phyloP scores from a whole-genome alignment of 2,329 filamentous ascomycete genomes.

The Fusarium setosum region DNA sequence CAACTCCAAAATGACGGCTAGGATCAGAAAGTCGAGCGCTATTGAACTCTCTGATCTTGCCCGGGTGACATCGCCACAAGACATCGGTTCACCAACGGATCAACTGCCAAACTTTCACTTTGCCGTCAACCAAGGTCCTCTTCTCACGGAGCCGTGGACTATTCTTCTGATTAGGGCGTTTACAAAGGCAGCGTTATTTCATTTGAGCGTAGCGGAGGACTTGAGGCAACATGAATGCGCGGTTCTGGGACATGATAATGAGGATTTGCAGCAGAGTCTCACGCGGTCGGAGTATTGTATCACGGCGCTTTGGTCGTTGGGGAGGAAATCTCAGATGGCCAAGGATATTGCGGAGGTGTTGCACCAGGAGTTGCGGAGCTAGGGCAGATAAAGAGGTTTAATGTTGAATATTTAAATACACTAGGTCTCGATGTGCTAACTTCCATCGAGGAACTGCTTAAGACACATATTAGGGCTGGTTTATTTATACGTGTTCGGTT shows the following conservation, averaged over 20 bases:
- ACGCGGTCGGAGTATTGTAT: constrained; percentile 59
- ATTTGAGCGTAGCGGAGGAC: constrained; percentile 48
- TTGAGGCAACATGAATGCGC: constrained; percentile 31
- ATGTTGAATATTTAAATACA: no score
- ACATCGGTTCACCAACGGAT: constrained; percentile 1
- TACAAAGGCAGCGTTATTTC: constrained; percentile 54
- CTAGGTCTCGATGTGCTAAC: no score
- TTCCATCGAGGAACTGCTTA: no score
- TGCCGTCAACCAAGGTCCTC: constrained; percentile 62
- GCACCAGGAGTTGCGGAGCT: background rate
- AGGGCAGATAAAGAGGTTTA: no score
- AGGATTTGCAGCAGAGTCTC: constrained; percentile 44
- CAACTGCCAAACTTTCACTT: constrained; percentile 59
- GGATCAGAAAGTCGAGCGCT: constrained; percentile 57
- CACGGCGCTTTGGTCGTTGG: constrained; percentile 63
- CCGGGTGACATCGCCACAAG: constrained; percentile 52
- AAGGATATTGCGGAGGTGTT: constrained; percentile 37
- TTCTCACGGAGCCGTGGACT: constrained; percentile 70
- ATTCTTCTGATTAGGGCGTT: constrained; percentile 64
- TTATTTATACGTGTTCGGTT: no score
- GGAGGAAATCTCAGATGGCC: constrained; percentile 63
- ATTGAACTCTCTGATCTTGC: constrained; percentile 60
- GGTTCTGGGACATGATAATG: constrained; percentile 37
- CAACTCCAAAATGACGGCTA: constrained; percentile 48
- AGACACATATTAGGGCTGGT: no score